Conservation (phyloP, 495 filamentous ascomycete species). For the Penicillium cataractarum region DNA sequence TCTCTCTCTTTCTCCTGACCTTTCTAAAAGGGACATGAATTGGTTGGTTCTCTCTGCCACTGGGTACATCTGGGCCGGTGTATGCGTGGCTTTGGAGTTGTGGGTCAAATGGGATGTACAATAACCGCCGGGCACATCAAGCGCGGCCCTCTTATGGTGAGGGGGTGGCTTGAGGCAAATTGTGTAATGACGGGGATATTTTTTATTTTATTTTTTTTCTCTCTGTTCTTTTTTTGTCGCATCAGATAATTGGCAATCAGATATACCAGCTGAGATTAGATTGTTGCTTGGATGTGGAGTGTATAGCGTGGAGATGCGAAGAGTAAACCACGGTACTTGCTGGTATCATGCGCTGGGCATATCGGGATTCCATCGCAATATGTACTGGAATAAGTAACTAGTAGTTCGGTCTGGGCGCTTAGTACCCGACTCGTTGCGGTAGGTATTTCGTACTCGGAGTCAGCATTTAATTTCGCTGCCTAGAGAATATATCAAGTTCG, state of each 20-base stretch:
- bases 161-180: conserved; percentile 9
- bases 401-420: not conserved
- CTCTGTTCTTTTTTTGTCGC: not conserved
- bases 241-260: not conserved
- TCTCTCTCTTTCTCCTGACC: not conserved
- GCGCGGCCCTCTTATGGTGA: not conserved
- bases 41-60: conserved; percentile 7
- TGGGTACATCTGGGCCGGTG: conserved; percentile 16
- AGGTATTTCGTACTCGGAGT: not conserved
- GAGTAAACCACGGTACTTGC: not conserved
- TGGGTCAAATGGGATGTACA: conserved; percentile 36
- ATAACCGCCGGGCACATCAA: conserved; percentile 35
- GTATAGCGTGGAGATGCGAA: not conserved
- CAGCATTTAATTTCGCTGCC: conserved; percentile 12
- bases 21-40: conserved; percentile 8
- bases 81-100: conserved; percentile 39
- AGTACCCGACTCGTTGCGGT: not conserved
- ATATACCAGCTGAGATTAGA: not conserved
- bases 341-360: not conserved
- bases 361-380: not conserved
- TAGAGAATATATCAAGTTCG: not conserved
- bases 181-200: conserved; percentile 15
- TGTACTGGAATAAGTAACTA: not conserved
- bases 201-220: conserved; percentile 1
- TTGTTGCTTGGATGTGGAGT: not conserved